Percentiles rank a stretch among this genome's conserved stretches.
phyloP scores from a whole-genome alignment of 2,329 filamentous ascomycete species.

The Fusarium acutatum region DNA sequence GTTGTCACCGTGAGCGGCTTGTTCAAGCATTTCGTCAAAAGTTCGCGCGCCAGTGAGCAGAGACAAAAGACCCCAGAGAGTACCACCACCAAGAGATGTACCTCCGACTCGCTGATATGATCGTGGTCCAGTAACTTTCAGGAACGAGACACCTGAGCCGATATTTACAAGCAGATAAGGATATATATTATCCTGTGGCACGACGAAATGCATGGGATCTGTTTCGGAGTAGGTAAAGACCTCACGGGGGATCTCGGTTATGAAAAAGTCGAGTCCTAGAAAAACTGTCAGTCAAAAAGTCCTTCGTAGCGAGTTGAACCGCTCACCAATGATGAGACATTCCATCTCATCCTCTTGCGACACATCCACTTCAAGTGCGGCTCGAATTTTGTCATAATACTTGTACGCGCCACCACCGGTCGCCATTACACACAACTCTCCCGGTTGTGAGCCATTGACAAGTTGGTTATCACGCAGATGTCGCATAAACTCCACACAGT shows the following conservation, averaged over 20 bases:
- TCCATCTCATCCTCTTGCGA: conserved; percentile 98
- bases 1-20: conserved; percentile 93
- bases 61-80: conserved; percentile 93
- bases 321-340: conserved; percentile 88
- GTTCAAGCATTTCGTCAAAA: conserved; percentile 97
- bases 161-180: conserved; percentile 99
- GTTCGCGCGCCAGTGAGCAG: conserved; percentile 90
- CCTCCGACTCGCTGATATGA: conserved; percentile 92
- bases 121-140: conserved; percentile 92
- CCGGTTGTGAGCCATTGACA: conserved; percentile 75
- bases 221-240: conserved; percentile 96
- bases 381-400: conserved; percentile 90
- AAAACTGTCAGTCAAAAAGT: conserved; percentile 4
- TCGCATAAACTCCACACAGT: conserved; percentile 91
- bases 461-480: conserved; percentile 85
- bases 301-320: background rate
- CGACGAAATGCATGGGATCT: conserved; percentile 89
- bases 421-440: conserved; percentile 89
- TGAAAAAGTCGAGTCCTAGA: conserved; percentile 94
- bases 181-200: conserved; percentile 82
- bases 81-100: conserved; percentile 95
- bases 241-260: conserved; percentile 95
- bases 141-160: conserved; percentile 94
- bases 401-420: conserved; percentile 97
- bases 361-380: conserved; percentile 86